Evolutionary conservation across 2,329 filamentous ascomycete species (phyloP), one percentile per base, ranked within the genome.

Genomic region (Fusarium graminum): DNA sequence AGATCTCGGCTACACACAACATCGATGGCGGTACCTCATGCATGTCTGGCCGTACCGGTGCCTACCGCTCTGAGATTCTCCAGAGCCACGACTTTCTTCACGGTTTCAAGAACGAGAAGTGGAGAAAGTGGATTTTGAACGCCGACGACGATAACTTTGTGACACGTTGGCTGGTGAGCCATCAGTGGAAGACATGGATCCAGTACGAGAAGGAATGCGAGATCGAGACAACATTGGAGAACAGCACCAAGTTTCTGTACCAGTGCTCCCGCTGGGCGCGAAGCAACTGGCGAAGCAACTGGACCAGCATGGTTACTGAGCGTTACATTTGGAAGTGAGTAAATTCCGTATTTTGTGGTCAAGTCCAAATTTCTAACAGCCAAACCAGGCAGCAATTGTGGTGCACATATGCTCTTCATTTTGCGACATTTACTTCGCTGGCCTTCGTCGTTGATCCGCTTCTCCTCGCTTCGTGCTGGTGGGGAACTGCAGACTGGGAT

Each of bases 71-170:
- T 11, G 88, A 91, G 74, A 97, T 98, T 66, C 83, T 98, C 26
- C 89, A 92, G 72, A 92, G 94, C 76, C 88, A 91, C 60, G 88
- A 91, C 51, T 98, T 98, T 78, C 89, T 93, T 40, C 87, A 94
- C 67, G 92, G 90, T 43, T 97, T 98, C 82, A 94, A 92, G 69
- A 93, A 94, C 54, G 94, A 98, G 80, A 91, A 90, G 71, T 97
- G 92, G 92, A 86, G 90, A 46, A 89, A 90, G 72, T 97, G 91
- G 80, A 94, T 94, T 74, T 85, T 98, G 63, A 97, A 97, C 75
- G 93, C 94, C 26, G 94, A 98, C 78, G 94, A 98, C 78, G 94
- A 98, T 83, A 98, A 98, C 80, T 98, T 97, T 80, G 92, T 98
- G 72, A 97, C 94, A 8, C 90, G 94, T 58, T 98, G 94, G 94